Percentiles rank a stretch among this genome's conserved stretches.
phyloP scores from a whole-genome alignment of 192 early-diverging fungal genomes.

The Thamnidium elegans region DNA sequence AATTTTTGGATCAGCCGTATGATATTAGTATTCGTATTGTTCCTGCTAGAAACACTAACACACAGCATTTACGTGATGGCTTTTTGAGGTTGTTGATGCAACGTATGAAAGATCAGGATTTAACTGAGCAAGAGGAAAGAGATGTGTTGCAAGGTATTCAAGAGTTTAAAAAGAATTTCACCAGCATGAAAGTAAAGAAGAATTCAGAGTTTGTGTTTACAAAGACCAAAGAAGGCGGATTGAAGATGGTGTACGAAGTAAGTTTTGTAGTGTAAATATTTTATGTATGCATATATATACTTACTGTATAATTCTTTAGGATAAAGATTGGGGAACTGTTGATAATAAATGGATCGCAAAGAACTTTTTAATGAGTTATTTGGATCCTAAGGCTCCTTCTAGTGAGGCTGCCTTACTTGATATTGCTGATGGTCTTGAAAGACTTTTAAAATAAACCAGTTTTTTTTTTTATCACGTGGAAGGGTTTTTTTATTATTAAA shows the following conservation, averaged over 20 bases:
- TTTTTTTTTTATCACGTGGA: neutral
- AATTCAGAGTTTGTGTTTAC: constrained; percentile 49
- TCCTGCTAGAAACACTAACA: constrained; percentile 47
- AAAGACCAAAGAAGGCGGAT: constrained; percentile 40
- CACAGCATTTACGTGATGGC: constrained; percentile 56
- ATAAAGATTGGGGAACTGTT: constrained; percentile 40
- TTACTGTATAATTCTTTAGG: constrained; percentile 30
- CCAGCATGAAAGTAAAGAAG: constrained; percentile 43
- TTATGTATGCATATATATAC: neutral
- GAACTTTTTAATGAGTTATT: constrained; percentile 50
- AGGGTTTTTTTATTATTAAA: too few relatives aligned
- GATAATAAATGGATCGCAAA: constrained; percentile 49
- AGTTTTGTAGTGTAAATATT: neutral
- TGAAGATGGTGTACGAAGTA: constrained; percentile 36
- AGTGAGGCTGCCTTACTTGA: constrained; percentile 31
- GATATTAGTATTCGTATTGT: constrained; percentile 47
- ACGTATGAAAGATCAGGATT: constrained; percentile 36
- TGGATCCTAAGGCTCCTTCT: constrained; percentile 43
- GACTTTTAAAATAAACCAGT: constrained; percentile 1
- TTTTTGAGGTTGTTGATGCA: constrained; percentile 46
- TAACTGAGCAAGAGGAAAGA: constrained; percentile 43
- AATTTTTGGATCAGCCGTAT: constrained; percentile 38
- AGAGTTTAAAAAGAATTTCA: constrained; percentile 51
- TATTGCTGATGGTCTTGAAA: constrained; percentile 29
- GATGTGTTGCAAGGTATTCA: constrained; percentile 48